Evolutionary conservation across 805 yeast genomes (phyloP), one percentile per base, ranked within the genome.

Genomic region (Zygosaccharomyces rouxii): DNA sequence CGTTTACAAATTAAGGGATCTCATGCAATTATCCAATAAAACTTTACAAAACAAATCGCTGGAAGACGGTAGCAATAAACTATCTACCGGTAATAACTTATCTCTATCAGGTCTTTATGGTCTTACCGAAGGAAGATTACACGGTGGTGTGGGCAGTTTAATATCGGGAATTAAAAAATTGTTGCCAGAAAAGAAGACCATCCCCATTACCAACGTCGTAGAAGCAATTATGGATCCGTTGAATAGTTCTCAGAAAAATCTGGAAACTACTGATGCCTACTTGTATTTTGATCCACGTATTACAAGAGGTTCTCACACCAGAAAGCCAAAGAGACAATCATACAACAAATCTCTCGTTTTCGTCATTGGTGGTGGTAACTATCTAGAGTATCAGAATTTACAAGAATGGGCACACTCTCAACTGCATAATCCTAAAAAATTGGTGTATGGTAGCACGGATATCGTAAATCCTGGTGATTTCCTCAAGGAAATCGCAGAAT

Each of bases 301-400:
- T 41, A 83, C 88, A 2, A 78, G 98, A 55, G 98, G 98, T 3
- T 84, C 95, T 5, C 90, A 85, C 58, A 82, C 96, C 3, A 82
- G 85, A 58, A 92, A 90, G 31, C 97, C 97, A 33, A 85, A 81
- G 66, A 80, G 96, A 62, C 86, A 84, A 56, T 72, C 83, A 9
- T 89, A 87, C 66, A 81, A 81, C 50, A 94, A 89, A 56, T 81
- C 95, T 1, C 71, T 88, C 43, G 96, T 94, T 18, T 94, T 94
- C 66, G 88, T 90, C 45, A 90, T 94, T 48, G 99, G 99, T 22
- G 99, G 99, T 30, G 98, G 98, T 42, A 90, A 88, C 67, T 94
- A 89, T 64, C 71, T 87, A 53, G 99, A 94, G 70, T 94, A 92
- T 64, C 95, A 90, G 51, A 92, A 92, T 62, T 76, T 94, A 61